These are phyloP conservation scores for Fusarium denticulatum DNA, from an alignment of 2,329 filamentous ascomycete species.

Conservation along the genomic window DNA sequence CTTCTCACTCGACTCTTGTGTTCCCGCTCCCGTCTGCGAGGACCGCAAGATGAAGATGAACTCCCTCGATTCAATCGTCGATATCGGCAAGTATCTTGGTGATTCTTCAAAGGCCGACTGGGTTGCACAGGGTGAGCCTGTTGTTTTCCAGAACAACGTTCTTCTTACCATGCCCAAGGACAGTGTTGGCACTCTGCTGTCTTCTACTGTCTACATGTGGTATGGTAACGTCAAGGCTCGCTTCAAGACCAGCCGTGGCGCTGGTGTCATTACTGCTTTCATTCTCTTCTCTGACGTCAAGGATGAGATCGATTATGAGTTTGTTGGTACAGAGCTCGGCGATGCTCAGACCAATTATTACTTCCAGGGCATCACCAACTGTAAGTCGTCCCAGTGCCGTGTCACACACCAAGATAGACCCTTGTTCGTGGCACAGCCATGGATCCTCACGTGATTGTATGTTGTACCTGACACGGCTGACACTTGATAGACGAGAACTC, in stretches of 20 bases:
- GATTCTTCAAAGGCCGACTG: slow-evolving; percentile 84
- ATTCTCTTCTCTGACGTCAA: slow-evolving; percentile 95
- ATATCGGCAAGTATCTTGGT: slow-evolving; percentile 86
- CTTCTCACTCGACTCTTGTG: slow-evolving; percentile 83
- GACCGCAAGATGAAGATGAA: slow-evolving; percentile 78
- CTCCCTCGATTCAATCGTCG: slow-evolving; percentile 71
- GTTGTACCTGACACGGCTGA: slow-evolving; percentile 13
- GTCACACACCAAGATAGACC: slow-evolving; percentile 2
- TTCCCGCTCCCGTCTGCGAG: slow-evolving; percentile 84
- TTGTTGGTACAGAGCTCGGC: slow-evolving; percentile 80
- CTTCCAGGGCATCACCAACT: slow-evolving; percentile 91
- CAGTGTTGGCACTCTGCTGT: slow-evolving; percentile 87
- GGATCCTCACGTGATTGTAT: slow-evolving; percentile 18
- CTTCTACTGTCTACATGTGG: slow-evolving; percentile 90
- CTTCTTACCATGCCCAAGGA: slow-evolving; percentile 89
- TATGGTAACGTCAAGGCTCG: slow-evolving; percentile 91
- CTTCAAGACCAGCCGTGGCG: slow-evolving; percentile 84
- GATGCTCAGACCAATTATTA: slow-evolving; percentile 95
- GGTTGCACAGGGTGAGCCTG: slow-evolving; percentile 84
- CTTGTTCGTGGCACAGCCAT: slow-evolving; percentile 2
- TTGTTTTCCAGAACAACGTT: slow-evolving; percentile 73
- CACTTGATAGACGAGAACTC: slow-evolving; percentile 73
- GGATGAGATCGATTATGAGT: slow-evolving; percentile 99
- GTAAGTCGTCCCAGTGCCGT: slow-evolving; percentile 63
- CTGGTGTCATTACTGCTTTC: slow-evolving; percentile 95